Conservation (phyloP, 768 basidiomycete species). For the Boletus subcaerulescens region DNA sequence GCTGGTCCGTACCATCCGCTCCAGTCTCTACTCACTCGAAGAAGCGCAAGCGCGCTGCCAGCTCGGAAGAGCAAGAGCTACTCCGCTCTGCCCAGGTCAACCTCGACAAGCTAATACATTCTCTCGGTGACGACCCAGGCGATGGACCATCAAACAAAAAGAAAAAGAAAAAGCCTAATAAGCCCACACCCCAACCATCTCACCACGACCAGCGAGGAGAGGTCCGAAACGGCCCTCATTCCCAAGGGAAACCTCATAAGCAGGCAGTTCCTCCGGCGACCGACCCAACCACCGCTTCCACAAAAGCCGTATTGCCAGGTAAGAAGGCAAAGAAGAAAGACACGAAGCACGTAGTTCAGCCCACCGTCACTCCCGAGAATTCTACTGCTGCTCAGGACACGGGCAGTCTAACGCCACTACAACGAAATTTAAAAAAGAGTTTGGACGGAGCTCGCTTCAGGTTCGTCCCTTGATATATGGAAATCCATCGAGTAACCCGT, state of each 20-base stretch:
- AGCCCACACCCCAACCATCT: slow-evolving; percentile 4
- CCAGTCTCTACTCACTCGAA: slow-evolving; percentile 41
- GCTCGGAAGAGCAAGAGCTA: slow-evolving; percentile 36
- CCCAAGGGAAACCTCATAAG: slow-evolving; percentile 1
- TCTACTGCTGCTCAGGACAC: slow-evolving; percentile 11
- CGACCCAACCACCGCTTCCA: slow-evolving; percentile 9
- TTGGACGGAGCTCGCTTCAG: slow-evolving; percentile 87
- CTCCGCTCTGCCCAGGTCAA: slow-evolving; percentile 45
- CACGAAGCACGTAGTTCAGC: slow-evolving; percentile 16
- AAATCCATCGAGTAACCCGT: slow-evolving; percentile 7
- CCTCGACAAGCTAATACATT: slow-evolving; percentile 59
- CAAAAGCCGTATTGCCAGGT: slow-evolving; percentile 3
- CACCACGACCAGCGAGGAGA: slow-evolving; percentile 3
- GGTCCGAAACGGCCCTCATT: background rate
- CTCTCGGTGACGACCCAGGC: slow-evolving; percentile 35
- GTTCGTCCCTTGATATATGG: slow-evolving; percentile 33
- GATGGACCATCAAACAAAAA: slow-evolving; percentile 21
- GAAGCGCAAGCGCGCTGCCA: slow-evolving; percentile 51
- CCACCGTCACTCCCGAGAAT: slow-evolving; percentile 18
- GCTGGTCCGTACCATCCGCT: slow-evolving; percentile 55
- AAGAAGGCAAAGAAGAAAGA: slow-evolving; percentile 21
- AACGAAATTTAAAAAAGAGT: slow-evolving; percentile 73
- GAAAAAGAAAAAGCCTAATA: slow-evolving; percentile 6
- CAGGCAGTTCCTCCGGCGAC: background rate
- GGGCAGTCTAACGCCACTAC: slow-evolving; percentile 61